Evolutionary conservation across 108 stramenopile species (phyloP), one percentile per base, ranked within the genome.

Genomic region (Nitzschia sp.): DNA sequence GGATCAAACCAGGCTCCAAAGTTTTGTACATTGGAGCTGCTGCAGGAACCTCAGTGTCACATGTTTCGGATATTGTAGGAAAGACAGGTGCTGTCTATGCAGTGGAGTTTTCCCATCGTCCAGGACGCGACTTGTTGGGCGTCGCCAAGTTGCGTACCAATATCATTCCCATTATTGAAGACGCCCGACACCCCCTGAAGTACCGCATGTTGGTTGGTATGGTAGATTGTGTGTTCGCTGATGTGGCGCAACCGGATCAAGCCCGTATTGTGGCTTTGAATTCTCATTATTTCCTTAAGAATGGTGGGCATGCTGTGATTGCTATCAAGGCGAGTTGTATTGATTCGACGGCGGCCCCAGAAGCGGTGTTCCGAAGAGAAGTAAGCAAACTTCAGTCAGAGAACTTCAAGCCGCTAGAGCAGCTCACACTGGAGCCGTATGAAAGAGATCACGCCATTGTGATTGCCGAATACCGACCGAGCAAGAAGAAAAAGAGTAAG

Each of bases 321-420:
- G 96, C 98, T n/a, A 93, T 99, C 86, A 99, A 99, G 88, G 99
- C 99, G 5, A 88, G 83, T 58, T 99, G 99, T 82, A 96, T 99
- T 72, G 99, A 99, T 84, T 95, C 94, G 19, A 99, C 99, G 4
- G 97, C 97, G n/a, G 86, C 96, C 26, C 97, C 99, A 2, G 99
- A 99, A 80, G 98, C 97, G 1, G 99, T 99, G 19, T 99, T 99
- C 76, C 78, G 94, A 71, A 70, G 89, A 53, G 97, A 99, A 84
- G 97, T 98, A 33, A 83, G 84, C 70, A 96, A 97, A 72, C 83
- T 99, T 35, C 92, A 95, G 70, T 65, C 71, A 31, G 98, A 98
- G 77, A 90, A 98, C 66, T 96, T 99, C 83, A 98, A 98, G 85
- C 99, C 99, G 0, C 66, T 94, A 72, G 99, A 99, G 85, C 99